Evolutionary conservation across 129 eudicot genomes (phyloP), one percentile per base, ranked within the genome.

Genomic region (Helianthus tuberosus): DNA sequence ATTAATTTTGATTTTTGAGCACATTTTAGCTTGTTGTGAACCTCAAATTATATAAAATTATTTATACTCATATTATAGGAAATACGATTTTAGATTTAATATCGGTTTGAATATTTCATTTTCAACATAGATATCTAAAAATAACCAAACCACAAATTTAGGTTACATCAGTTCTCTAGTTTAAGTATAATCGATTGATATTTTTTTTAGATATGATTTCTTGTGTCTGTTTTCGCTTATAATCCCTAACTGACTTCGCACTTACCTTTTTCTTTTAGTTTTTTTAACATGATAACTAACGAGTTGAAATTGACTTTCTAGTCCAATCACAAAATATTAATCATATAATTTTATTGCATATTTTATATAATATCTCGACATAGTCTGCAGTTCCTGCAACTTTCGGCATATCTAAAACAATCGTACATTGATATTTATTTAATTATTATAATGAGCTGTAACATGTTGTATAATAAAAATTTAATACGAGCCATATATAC

Each of bases 361-460:
- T 38, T 20, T 48, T 43, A 61, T 15, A 11, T 32, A 15, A 15
- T 69, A 38, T 73, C 80, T 73, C 80, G 80, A 76, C 74, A 76
- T 43, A 54, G n/a, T 76, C n/a, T 66, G 74, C 44, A 51, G 16
- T 63, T 78, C 77, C 72, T 78, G 66, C 16, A 52, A 38, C 38
- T 78, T 78, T 78, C 82, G 54, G 63, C 66, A 29, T 71, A 52
- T 76, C 75, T 48, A 68, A 36, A 17, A 57, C 47, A 25, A 78
- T 63, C 41, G 23, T 23, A 50, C 49, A 49, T 23, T 5, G 14
- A 69, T 15, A 64, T 62, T 77, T 49, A 43, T 41, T 71, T 52
- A 71, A 68, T 78, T 77, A 11, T 6, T 77, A 11, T 6, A 3
- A 51, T 78, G 82, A 78, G 82, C 77, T 78, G 82, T 78, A 35